Evolutionary conservation across 1,139 yeast species (phyloP), one percentile per base, ranked within the genome.

Genomic region (Protomyces arabidopsidicola): DNA sequence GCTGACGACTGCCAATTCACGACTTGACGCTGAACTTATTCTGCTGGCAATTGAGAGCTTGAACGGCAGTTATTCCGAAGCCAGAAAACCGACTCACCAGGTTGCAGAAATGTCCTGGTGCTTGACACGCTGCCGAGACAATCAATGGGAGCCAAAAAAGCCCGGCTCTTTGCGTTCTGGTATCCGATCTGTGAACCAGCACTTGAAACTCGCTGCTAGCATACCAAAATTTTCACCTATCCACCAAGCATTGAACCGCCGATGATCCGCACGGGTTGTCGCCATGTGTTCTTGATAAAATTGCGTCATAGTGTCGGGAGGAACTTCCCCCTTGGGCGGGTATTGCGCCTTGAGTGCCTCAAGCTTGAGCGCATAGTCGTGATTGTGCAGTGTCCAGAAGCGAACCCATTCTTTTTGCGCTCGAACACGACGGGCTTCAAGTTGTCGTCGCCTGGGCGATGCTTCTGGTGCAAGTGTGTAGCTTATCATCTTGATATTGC

Each of bases 211-310:
- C 39, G 62, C 62, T 12, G 31, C 35, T 38, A 58, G 45, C n/a
- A 58, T 12, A 16, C 56, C 38, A 27, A 58, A 58, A 14, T 58
- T 58, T 45, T 58, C 62, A 34, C 45, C 22, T 2, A 58, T 36
- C 62, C 62, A 58, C 62, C 62, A 58, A 9, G 35, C 16, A 27
- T 58, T 58, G 56, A 58, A 58, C 14, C n/a, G 42, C 20, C 56
- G 38, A 22, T 58, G 62, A 31, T 53, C 45, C 14, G 51, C 62
- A 2, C 56, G 51, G 3, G 54, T 53, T 12, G 24, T 42, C 9
- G 45, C 39, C 31, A 58, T 50, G 18, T 58, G 62, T 24, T 58
- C 52, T 31, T 18, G 31, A 18, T 39, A 58, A 45, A 58, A 58
- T 2, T 20, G n/a, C 38, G 39, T 53, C 62, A 58, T 51, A 5